phyloP scores from a whole-genome alignment of 805 yeast species.

The Torulaspora gathmanii region DNA sequence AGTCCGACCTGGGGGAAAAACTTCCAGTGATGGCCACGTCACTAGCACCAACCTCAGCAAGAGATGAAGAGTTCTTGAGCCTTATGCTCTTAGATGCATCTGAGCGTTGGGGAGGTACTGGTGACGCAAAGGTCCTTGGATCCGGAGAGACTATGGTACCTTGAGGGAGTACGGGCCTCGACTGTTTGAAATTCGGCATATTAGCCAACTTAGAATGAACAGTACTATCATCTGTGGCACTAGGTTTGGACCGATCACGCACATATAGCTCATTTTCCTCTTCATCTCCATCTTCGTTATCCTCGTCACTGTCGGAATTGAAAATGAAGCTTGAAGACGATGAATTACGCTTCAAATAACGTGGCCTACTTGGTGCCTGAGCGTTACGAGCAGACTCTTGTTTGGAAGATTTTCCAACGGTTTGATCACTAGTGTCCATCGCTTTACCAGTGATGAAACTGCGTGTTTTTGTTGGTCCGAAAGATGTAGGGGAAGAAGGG shows the following conservation, averaged over 20 bases:
- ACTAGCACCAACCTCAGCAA: slow-evolving; percentile 24
- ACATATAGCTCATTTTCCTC: not conserved
- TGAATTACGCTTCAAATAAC: slow-evolving; percentile 14
- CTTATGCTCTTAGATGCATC: slow-evolving; percentile 12
- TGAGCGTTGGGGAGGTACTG: slow-evolving; percentile 7
- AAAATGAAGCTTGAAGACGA: slow-evolving; percentile 29
- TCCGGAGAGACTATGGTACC: slow-evolving; percentile 11
- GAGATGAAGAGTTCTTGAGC: slow-evolving; percentile 17
- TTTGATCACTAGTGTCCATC: slow-evolving; percentile 6
- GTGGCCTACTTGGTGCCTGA: slow-evolving; percentile 10
- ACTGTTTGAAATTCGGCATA: not conserved
- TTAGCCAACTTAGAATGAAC: not conserved
- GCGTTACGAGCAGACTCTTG: slow-evolving; percentile 1
- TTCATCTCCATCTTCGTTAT: slow-evolving; percentile 15
- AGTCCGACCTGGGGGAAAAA: slow-evolving; percentile 31
- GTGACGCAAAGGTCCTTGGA: slow-evolving; percentile 5
- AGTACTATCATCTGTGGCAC: not conserved
- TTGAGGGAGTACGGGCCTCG: slow-evolving; percentile 11
- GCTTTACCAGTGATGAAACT: slow-evolving; percentile 34
- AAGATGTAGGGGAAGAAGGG: slow-evolving; percentile 11
- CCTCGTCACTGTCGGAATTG: slow-evolving; percentile 32
- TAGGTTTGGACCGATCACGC: not conserved
- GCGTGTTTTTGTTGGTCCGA: slow-evolving; percentile 16
- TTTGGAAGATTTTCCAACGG: slow-evolving; percentile 2
- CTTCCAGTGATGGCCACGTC: slow-evolving; percentile 48